Evolutionary conservation across 1,139 yeast species (phyloP).

Genomic region (Protomyces inundatus): DNA sequence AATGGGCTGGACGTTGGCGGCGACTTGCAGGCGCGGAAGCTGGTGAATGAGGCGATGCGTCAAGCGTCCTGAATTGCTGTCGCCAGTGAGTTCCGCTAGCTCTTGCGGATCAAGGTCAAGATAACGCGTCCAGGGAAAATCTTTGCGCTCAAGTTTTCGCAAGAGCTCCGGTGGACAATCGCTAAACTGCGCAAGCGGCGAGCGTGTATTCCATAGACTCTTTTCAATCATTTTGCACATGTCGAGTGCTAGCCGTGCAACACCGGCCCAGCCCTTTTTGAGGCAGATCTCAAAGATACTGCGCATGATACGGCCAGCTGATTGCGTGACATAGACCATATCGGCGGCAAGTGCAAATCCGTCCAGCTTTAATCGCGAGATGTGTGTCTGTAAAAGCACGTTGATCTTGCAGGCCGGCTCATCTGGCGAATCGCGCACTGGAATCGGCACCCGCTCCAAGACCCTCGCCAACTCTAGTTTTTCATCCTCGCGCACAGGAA

Average conservation of each 20-base stretch:
- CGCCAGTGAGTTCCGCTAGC: slow-evolving; percentile 73
- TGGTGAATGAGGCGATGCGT: slow-evolving; percentile 60
- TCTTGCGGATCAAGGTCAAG: slow-evolving; percentile 66
- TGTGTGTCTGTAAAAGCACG: slow-evolving; percentile 74
- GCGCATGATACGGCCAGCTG: slow-evolving; percentile 81
- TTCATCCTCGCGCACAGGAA: slow-evolving; percentile 86
- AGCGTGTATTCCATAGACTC: slow-evolving; percentile 75
- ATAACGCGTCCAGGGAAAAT: slow-evolving; percentile 76
- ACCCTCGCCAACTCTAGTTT: slow-evolving; percentile 67
- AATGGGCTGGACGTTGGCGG: slow-evolving; percentile 67
- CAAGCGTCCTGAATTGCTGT: slow-evolving; percentile 59
- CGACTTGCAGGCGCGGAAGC: slow-evolving; percentile 62
- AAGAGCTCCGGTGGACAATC: slow-evolving; percentile 64
- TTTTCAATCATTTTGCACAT: slow-evolving; percentile 75
- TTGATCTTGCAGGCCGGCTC: slow-evolving; percentile 78
- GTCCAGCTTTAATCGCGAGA: slow-evolving; percentile 66
- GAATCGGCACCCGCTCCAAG: slow-evolving; percentile 74
- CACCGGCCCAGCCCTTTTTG: slow-evolving; percentile 64
- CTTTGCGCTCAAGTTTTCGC: slow-evolving; percentile 69
- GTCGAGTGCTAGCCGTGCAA: slow-evolving; percentile 55
- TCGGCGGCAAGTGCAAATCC: slow-evolving; percentile 92
- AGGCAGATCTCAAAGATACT: slow-evolving; percentile 79
- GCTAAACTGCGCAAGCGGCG: slow-evolving; percentile 81
- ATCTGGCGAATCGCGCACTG: slow-evolving; percentile 64
- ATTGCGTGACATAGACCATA: slow-evolving; percentile 87